These are phyloP conservation scores for Eucalyptus decipiens DNA, from an alignment of 345 rosid species.

Conservation along the genomic window DNA sequence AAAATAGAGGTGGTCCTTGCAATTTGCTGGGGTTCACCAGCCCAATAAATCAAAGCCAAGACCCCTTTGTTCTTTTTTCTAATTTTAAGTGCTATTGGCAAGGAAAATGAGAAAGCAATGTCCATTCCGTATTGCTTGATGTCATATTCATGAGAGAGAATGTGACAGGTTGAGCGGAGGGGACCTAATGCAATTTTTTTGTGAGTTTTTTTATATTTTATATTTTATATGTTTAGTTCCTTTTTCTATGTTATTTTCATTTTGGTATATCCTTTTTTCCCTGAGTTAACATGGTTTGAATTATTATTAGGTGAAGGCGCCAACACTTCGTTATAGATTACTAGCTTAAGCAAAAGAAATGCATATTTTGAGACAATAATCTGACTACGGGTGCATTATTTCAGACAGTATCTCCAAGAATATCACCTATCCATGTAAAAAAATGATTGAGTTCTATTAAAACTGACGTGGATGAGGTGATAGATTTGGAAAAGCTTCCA, in stretches of 20 bases:
- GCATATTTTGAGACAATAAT: neutral
- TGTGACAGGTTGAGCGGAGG: neutral
- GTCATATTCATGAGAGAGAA: neutral
- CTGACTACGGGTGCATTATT: neutral
- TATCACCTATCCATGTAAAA: neutral
- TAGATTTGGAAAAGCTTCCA: neutral
- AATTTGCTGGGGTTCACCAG: neutral
- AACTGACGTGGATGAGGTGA: neutral
- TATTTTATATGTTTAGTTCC: no score
- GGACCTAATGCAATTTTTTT: neutral
- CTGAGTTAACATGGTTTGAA: neutral
- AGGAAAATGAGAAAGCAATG: neutral
- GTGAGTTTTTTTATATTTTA: neutral
- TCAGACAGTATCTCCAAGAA: neutral
- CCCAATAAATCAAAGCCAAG: neutral
- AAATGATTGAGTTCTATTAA: neutral
- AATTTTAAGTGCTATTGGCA: neutral
- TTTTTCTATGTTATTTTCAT: no score
- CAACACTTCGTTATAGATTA: neutral
- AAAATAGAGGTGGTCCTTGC: neutral
- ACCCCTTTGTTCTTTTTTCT: neutral
- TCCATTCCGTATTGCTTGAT: neutral
- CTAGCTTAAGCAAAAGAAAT: neutral
- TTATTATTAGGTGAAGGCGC: neutral
- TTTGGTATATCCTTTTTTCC: no score